Base-by-base conservation (phyloP, 208 protist species). In the Acanthamoeba pearcei region DNA sequence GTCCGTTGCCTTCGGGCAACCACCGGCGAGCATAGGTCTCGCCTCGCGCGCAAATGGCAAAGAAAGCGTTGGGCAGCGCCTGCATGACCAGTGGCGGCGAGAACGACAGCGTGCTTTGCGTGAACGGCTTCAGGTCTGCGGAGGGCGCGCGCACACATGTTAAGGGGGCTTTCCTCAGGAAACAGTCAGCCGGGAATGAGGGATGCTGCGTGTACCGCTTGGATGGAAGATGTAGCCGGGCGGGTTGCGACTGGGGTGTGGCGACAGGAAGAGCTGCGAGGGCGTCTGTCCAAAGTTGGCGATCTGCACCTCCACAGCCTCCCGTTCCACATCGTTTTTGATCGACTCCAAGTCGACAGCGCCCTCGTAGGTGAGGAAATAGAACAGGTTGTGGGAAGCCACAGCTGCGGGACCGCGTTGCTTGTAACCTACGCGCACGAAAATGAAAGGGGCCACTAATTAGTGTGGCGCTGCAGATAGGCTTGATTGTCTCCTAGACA, bases 261-360 rank as follows among this genome's bases (percentile, higher is more conserved):
- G 85, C 64, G 96, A 96, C 24, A 60, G n/a, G 68, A 97, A 97
- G 9, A 97, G 91, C 88, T 97, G 97, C 10, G 83, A 82, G 17
- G 93, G 93, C 51, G 93, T 95, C 55, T 99, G 99, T 15, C 99
- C 99, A 97, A 99, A 99, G 95, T 99, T 99, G 85, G 98, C 97
- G 3, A 98, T 99, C 46, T 99, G 98, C 49, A 98, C 95, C 29
- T 99, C 97, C 46, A 99, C 98, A 12, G 98, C 95, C 46, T 96
- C 95, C 5, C 98, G 95, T 35, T 96, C 82, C 3, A 80, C 60
- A 35, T 86, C 66, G 93, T 98, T 96, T 13, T 94, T 70, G 22
- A 98, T 98, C 0, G 97, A 95, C 88, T 99, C 98, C 80, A 99
- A 96, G 60, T 98, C 98, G 9, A 98, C 95, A 27, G 98, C 76